Percentiles rank a stretch among this genome's conserved stretches.
phyloP scores from a whole-genome alignment of 495 filamentous ascomycete species.

The Eremomyces bilateralis region DNA sequence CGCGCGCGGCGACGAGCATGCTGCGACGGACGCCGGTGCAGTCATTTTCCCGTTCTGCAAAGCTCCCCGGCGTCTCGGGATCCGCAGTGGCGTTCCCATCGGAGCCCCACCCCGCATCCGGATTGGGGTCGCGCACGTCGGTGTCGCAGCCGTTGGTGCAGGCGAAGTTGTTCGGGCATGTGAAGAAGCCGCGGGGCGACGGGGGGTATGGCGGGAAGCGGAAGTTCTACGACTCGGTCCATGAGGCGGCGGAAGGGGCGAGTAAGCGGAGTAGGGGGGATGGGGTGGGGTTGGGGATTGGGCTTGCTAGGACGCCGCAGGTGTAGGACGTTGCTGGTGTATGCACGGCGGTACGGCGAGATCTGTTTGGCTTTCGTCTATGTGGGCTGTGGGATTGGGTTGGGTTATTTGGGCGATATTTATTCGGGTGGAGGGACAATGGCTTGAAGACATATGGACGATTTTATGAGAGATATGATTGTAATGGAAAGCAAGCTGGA shows the following conservation, averaged over 20 bases:
- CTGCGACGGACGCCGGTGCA: conserved; percentile 23
- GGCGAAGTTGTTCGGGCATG: conserved; percentile 18
- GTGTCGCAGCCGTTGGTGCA: conserved; percentile 9
- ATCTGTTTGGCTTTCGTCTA: too few species aligned
- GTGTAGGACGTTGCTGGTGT: too few species aligned
- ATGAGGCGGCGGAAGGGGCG: conserved; percentile 12
- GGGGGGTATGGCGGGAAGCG: background rate
- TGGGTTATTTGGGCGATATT: too few species aligned
- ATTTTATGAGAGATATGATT: too few species aligned
- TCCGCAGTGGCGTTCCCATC: conserved; percentile 7
- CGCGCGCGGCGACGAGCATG: conserved; percentile 28
- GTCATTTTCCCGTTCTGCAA: background rate
- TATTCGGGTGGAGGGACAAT: too few species aligned
- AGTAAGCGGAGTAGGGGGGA: conserved; percentile 8
- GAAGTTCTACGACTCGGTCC: conserved; percentile 5
- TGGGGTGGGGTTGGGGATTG: conserved; percentile 18
- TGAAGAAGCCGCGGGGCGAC: conserved; percentile 14
- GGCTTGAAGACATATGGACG: too few species aligned
- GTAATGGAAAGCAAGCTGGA: too few species aligned
- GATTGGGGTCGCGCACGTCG: too few species aligned
- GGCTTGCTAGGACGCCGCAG: conserved; percentile 1
- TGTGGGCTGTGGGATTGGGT: too few species aligned
- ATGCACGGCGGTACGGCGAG: too few species aligned
- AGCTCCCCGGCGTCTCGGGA: conserved; percentile 4
- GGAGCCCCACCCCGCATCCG: too few species aligned